These are phyloP conservation scores for Anacardium occidentale DNA, from an alignment of 345 rosid species.

Conservation along the genomic window DNA sequence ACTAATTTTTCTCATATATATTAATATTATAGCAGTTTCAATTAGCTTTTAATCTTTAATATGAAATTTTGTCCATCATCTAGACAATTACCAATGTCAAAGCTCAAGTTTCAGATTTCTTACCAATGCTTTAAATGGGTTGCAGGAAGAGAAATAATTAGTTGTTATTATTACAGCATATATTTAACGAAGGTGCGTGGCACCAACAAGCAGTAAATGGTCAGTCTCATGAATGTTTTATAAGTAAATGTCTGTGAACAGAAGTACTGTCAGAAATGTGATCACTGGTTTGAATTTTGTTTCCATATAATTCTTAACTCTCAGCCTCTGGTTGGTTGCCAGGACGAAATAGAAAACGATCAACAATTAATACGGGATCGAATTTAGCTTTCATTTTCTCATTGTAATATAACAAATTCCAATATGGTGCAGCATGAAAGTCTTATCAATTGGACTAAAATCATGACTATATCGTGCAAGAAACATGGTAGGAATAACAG, in stretches of 20 bases:
- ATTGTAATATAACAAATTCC: too few species aligned
- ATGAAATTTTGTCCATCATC: background rate
- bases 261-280: too few species aligned
- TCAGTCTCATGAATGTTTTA: background rate
- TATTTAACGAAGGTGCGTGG: background rate
- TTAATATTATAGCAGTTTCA: conserved; percentile 10
- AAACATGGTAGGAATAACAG: too few species aligned
- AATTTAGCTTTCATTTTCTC: too few species aligned
- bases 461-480: too few species aligned
- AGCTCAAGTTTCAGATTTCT: background rate
- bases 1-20: conserved; percentile 2
- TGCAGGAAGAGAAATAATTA: too few species aligned
- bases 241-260: background rate
- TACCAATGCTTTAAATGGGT: too few species aligned
- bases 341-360: background rate
- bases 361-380: background rate
- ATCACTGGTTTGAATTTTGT: background rate
- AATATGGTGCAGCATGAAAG: too few species aligned
- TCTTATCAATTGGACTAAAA: too few species aligned
- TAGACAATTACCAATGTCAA: too few species aligned
- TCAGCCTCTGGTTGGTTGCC: background rate
- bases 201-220: background rate
- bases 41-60: conserved; percentile 2
- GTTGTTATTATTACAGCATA: too few species aligned
- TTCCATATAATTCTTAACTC: background rate